These are phyloP conservation scores for Protomyces inouyei DNA, from an alignment of 1,139 yeast species.

Conservation along the genomic window DNA sequence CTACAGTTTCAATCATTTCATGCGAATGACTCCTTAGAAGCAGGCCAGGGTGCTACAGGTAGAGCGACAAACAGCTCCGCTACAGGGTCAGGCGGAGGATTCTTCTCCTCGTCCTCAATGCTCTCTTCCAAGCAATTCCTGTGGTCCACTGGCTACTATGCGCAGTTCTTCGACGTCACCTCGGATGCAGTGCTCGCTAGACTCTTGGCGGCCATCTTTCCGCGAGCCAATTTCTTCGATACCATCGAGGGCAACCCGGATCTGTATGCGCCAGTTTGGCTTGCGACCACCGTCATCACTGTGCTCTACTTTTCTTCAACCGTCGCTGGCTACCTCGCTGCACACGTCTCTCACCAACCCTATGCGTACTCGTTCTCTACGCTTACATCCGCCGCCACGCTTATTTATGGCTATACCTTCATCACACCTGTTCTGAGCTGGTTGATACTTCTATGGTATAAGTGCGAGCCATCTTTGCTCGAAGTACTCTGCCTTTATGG, in stretches of 20 bases:
- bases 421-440: constrained; percentile 56
- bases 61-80: not conserved
- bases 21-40: constrained; percentile 17
- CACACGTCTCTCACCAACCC: constrained; percentile 44
- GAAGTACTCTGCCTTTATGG: constrained; percentile 63
- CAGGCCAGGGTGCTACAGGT: not conserved
- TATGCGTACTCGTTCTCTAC: constrained; percentile 59
- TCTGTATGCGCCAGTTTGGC: constrained; percentile 79
- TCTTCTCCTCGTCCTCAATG: constrained; percentile 18
- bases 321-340: constrained; percentile 49
- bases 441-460: constrained; percentile 45
- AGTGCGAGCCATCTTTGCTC: constrained; percentile 40
- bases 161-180: constrained; percentile 32
- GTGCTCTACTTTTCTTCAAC: constrained; percentile 71
- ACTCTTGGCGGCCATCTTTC: constrained; percentile 35
- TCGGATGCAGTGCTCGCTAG: constrained; percentile 31
- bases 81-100: not conserved
- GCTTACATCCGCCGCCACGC: constrained; percentile 58
- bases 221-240: constrained; percentile 42
- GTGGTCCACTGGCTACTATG: constrained; percentile 32
- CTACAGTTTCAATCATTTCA: constrained; percentile 21
- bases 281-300: constrained; percentile 70
- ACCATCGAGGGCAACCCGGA: constrained; percentile 49
- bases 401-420: constrained; percentile 69
- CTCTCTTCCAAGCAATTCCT: constrained; percentile 29